Evolutionary conservation across 257 asterid species (phyloP).

Genomic region (Solanum virginianum): DNA sequence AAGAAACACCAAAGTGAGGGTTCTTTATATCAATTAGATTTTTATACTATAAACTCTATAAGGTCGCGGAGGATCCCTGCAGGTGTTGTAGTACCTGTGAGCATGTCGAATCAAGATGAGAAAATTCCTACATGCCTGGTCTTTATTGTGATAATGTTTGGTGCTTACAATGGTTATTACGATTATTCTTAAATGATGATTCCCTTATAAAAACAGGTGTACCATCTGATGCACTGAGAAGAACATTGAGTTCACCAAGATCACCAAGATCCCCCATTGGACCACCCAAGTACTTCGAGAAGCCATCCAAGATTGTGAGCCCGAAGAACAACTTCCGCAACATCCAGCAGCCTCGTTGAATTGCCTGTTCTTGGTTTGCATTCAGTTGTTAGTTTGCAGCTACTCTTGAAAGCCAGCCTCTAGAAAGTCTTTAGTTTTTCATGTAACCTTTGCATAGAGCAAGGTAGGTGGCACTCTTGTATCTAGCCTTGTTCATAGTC

Average conservation of each 20-base stretch:
- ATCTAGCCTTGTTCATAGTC: conserved; percentile 63
- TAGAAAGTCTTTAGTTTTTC: neutral
- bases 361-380: neutral
- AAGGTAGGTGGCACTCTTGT: conserved; percentile 57
- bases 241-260: conserved; percentile 21
- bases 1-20: neutral
- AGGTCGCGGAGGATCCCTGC: neutral
- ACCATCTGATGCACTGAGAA: conserved; percentile 27
- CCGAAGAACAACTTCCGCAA: conserved; percentile 61
- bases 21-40: neutral
- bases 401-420: neutral
- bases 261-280: conserved; percentile 26
- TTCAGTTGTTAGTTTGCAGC: conserved; percentile 13
- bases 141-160: neutral
- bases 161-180: neutral
- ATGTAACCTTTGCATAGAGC: conserved; percentile 54
- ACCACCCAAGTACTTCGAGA: conserved; percentile 42
- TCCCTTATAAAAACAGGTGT: conserved; percentile 14
- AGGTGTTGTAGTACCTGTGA: neutral
- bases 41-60: neutral
- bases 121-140: neutral
- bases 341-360: conserved; percentile 93
- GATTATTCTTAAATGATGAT: neutral
- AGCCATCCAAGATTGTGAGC: conserved; percentile 49
- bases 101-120: neutral